Base-by-base conservation (phyloP, 345 rosid genomes). In the Eucalyptus marginata region DNA sequence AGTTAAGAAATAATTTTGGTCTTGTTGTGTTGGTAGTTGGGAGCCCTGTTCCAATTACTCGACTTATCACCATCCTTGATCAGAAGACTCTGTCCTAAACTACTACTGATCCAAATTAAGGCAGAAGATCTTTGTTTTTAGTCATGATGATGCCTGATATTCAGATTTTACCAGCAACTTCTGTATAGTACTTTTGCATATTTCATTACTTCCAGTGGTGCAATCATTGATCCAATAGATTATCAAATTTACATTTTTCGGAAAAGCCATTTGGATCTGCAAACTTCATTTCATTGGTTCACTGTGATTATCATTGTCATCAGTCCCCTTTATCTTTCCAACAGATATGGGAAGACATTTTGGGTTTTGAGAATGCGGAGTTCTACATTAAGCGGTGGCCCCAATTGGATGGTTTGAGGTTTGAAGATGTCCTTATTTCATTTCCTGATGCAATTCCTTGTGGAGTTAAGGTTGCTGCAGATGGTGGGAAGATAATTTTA, bases 281-380 rank as follows among this genome's bases (percentile, higher is more conserved):
- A 76, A 76, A 76, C 84, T 76, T 76, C 29, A 20, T 20, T 76
- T 76, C 47, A 40, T 20, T 76, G 47, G 84, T 76, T 76, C 29
- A 76, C 84, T 71, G 81, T 33, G 46, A 36, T 71, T 10, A 36
- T 71, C 81, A 71, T 71, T 10, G 81, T 76, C 84, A 76, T 76
- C 84, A 40, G 84, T 40, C 27, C 84, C 9, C 84, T 76, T 76
- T 76, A 88, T 71, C 86, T 44, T 18, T 86, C 87, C 86, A 62
- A 66, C 95, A 96, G 99, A 97, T 96, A 93, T 97, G 99, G 98
- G 99, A 97, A 91, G 98, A 97, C 90, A 93, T 97, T 58, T 93
- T 97, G 93, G 99, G 99, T 52, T 97, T 97, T 93, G 98, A 96
- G 92, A 96, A 97, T 58, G 96, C 95, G 1, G 99, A 96, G 86